A percentile compares a stretch with the other conserved stretches of the same genome.
These are phyloP conservation scores for Fraxinus americana DNA, from an alignment of 257 asterid species.

Conservation along the genomic window DNA sequence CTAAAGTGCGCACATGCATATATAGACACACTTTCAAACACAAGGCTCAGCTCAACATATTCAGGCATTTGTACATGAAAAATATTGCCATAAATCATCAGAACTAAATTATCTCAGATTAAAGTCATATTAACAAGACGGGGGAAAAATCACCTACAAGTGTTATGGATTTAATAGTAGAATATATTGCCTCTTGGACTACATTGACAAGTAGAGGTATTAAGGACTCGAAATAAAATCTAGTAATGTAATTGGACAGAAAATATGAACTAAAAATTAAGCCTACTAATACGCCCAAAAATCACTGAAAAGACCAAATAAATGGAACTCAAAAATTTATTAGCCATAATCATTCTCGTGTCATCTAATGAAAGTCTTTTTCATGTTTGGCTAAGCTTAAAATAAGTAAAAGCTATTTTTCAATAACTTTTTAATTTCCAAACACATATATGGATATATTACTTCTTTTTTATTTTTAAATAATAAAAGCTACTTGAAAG, in stretches of 20 bases:
- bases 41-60: neutral
- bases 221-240: neutral
- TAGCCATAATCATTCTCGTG: no score
- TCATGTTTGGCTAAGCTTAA: no score
- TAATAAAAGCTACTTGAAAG: no score
- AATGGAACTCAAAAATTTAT: neutral
- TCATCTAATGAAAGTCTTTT: no score
- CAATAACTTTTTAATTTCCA: no score
- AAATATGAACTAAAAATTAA: neutral
- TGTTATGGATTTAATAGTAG: neutral
- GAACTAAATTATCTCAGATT: slow-evolving; percentile 13
- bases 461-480: no score
- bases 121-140: slow-evolving; percentile 1
- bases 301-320: neutral
- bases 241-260: neutral
- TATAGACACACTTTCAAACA: neutral
- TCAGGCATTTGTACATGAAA: neutral
- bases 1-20: neutral
- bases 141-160: neutral
- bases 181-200: neutral
- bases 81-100: slow-evolving; percentile 5
- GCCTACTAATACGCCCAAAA: neutral
- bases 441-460: no score
- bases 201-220: neutral
- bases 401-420: no score